Evolutionary conservation across 257 asterid species (phyloP).

Genomic region (Solanum etuberosum): DNA sequence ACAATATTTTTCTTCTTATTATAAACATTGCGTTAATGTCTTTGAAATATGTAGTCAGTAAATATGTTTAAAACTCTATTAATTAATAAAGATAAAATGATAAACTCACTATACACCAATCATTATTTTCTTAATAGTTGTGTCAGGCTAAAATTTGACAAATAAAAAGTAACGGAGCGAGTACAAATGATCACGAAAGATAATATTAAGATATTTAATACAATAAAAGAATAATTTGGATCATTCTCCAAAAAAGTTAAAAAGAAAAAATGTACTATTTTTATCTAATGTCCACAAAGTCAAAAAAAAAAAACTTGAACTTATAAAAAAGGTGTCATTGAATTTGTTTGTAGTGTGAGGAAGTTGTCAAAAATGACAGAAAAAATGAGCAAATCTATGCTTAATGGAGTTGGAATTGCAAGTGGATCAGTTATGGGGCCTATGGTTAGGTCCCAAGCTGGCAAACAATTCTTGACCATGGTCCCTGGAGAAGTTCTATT

Average conservation of each 20-base stretch:
- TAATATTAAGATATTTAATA: too few relatives aligned
- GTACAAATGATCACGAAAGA: not conserved
- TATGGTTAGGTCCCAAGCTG: conserved; percentile 50
- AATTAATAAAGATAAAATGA: too few relatives aligned
- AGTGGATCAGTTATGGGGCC: conserved; percentile 61
- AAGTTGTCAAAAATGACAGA: conserved; percentile 71
- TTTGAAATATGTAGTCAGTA: too few relatives aligned
- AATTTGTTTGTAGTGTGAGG: conserved; percentile 33
- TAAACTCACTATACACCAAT: too few relatives aligned
- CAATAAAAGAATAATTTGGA: too few relatives aligned
- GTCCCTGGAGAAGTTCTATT: conserved; percentile 69
- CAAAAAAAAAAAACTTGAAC: not conserved
- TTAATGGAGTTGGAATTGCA: conserved; percentile 54
- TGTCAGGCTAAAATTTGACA: too few relatives aligned
- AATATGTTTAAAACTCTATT: too few relatives aligned
- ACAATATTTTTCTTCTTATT: too few relatives aligned
- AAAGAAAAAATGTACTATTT: not conserved
- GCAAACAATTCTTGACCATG: conserved; percentile 50
- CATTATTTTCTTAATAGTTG: too few relatives aligned
- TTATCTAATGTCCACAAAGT: not conserved
- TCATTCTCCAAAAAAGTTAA: not conserved
- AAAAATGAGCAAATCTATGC: conserved; percentile 65
- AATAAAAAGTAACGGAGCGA: too few relatives aligned
- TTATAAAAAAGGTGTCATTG: not conserved
- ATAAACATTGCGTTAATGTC: too few relatives aligned